Evolutionary conservation across 2,329 filamentous ascomycete genomes (phyloP).

Genomic region (Xylariaceae sp.): DNA sequence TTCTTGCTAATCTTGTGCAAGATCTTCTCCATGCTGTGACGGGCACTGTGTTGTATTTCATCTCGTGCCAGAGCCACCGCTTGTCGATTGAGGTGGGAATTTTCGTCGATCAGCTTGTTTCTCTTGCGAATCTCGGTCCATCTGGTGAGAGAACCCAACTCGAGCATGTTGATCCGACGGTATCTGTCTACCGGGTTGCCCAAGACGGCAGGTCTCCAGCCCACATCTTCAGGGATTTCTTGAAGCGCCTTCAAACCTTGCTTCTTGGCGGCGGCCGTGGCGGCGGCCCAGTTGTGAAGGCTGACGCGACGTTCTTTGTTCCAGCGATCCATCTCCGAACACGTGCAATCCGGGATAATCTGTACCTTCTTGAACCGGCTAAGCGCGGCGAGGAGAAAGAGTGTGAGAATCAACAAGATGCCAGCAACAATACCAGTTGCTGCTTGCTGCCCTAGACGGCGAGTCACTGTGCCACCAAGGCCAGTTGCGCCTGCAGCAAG

Average conservation of each 20-base stretch:
- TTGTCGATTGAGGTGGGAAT: constrained; percentile 34
- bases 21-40: constrained; percentile 30
- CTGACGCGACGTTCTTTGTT: constrained; percentile 47
- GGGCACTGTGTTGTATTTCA: constrained; percentile 29
- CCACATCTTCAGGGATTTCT: constrained; percentile 47
- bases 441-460: constrained; percentile 60
- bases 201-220: constrained; percentile 64
- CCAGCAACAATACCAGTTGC: constrained; percentile 64
- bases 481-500: constrained; percentile 64
- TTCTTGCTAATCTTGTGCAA: constrained; percentile 34
- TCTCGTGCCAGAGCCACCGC: constrained; percentile 31
- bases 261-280: constrained; percentile 33
- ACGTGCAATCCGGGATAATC: constrained; percentile 61
- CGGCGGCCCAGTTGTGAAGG: constrained; percentile 40
- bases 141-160: constrained; percentile 61
- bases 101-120: constrained; percentile 52
- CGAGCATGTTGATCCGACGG: constrained; percentile 65
- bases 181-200: constrained; percentile 65
- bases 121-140: constrained; percentile 67
- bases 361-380: constrained; percentile 60
- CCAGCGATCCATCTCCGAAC: constrained; percentile 49
- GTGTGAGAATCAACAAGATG: constrained; percentile 59
- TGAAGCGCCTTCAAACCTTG: constrained; percentile 26
- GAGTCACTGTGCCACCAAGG: constrained; percentile 61
- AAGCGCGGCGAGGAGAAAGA: constrained; percentile 57